Conservation (phyloP, 495 filamentous ascomycete genomes). For the Tuber indicum region DNA sequence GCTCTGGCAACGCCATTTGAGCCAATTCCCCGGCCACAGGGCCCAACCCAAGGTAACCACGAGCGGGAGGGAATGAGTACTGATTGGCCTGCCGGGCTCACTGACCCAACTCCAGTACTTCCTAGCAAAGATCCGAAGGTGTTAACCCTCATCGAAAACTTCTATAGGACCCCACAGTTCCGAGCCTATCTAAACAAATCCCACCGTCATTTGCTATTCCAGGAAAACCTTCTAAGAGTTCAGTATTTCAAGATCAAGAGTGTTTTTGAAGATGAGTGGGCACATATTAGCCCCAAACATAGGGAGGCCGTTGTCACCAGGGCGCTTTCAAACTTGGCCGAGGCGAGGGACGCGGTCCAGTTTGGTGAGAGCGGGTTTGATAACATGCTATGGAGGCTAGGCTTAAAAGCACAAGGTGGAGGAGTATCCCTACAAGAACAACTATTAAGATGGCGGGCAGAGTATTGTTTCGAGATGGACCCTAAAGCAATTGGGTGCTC, state of each 20-base stretch:
- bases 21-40: neutral
- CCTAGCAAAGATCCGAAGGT: neutral
- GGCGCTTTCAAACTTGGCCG: slow-evolving; percentile 24
- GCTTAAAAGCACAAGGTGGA: slow-evolving; percentile 8
- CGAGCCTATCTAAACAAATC: slow-evolving; percentile 19
- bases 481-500: slow-evolving; percentile 24
- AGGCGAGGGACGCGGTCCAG: slow-evolving; percentile 18
- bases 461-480: slow-evolving; percentile 33
- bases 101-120: neutral
- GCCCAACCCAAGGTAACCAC: neutral
- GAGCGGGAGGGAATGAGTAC: neutral
- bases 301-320: slow-evolving; percentile 21
- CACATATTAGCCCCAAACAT: slow-evolving; percentile 18
- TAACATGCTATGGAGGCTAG: slow-evolving; percentile 15
- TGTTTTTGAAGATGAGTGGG: slow-evolving; percentile 30
- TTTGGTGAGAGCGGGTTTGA: slow-evolving; percentile 13
- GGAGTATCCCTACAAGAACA: neutral
- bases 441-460: slow-evolving; percentile 31
- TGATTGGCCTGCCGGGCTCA: neutral
- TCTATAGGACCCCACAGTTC: slow-evolving; percentile 28
- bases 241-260: slow-evolving; percentile 24
- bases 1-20: neutral
- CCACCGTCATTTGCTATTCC: slow-evolving; percentile 25
- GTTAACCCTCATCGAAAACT: slow-evolving; percentile 11
- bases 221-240: slow-evolving; percentile 23